phyloP scores from a whole-genome alignment of 2,329 filamentous ascomycete genomes.

The Microdochium nivale region DNA sequence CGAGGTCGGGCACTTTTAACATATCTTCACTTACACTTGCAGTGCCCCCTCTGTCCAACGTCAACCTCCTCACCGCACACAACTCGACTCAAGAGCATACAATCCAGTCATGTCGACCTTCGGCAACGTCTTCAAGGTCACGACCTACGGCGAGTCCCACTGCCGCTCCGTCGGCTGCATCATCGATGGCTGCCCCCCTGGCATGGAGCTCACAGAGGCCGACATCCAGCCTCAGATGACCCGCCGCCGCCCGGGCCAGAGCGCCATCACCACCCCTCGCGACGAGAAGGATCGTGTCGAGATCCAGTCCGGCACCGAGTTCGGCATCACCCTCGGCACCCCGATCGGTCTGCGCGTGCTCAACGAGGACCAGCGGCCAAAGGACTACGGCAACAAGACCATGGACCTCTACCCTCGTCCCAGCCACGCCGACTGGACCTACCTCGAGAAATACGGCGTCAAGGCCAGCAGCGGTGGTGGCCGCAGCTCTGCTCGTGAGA shows the following conservation, averaged over 20 bases:
- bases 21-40: neutral
- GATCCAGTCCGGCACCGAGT: conserved; percentile 89
- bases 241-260: conserved; percentile 81
- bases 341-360: conserved; percentile 81
- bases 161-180: conserved; percentile 92
- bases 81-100: neutral
- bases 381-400: conserved; percentile 82
- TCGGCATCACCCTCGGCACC: conserved; percentile 81
- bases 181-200: conserved; percentile 84
- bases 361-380: conserved; percentile 88
- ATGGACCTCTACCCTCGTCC: conserved; percentile 90
- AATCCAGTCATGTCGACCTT: conserved; percentile 71
- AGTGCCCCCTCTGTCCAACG: neutral
- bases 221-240: conserved; percentile 96
- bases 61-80: neutral
- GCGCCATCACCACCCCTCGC: conserved; percentile 80
- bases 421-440: conserved; percentile 93
- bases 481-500: conserved; percentile 86
- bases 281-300: conserved; percentile 87
- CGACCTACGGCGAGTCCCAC: conserved; percentile 83
- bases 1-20: neutral
- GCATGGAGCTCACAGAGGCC: conserved; percentile 72
- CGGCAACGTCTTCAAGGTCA: conserved; percentile 72
- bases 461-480: conserved; percentile 88
- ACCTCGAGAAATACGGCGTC: conserved; percentile 93